Evolutionary conservation across 2,329 filamentous ascomycete genomes (phyloP), one percentile per base, ranked within the genome.

Genomic region (Phaeoacremonium minimum): DNA sequence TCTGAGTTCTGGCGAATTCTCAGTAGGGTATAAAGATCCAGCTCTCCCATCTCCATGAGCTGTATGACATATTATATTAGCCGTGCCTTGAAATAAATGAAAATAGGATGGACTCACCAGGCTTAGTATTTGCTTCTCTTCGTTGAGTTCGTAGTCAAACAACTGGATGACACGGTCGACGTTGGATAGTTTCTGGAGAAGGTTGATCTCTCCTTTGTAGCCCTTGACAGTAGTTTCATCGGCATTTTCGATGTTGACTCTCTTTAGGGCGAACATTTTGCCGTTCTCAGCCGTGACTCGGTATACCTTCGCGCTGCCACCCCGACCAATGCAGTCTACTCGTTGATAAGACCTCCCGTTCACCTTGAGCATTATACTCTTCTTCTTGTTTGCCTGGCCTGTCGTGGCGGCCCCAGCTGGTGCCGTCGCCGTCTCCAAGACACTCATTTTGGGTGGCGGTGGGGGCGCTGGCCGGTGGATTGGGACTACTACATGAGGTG

Each of bases 21-120:
- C 46, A 98, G 75, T 36, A 97, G 80, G 37, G 84, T 87, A 55
- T 94, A 86, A 52, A 98, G 76, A 60, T 98, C 93, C 15, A 91
- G 80, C 63, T 98, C 93, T 46, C 93, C 93, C 57, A 95, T 86
- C 65, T 98, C 93, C 90, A 98, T 95, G 41, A 98, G 79, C 85
- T 89, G 46, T 18, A 18, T 12, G n/a, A 17, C 2, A n/a, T n/a
- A 26, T n/a, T 9, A 26, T 26, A 26, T 9, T n/a, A 26, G 22
- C 22, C 9, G 22, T 26, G 22, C 5, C 18, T 15, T 15, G 30
- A 20, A 11, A 12, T 32, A 35, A 15, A 19, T 18, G 13, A 7
- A 17, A 8, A 6, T 14, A 14, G 3, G 17, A 6, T 14, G 9
- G 5, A 74, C 82, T 65, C 69, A 87, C 85, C 57, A 98, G 77